Evolutionary conservation across 805 yeast species (phyloP), one percentile per base, ranked within the genome.

Genomic region (Saccharomycopsis capsularis): DNA sequence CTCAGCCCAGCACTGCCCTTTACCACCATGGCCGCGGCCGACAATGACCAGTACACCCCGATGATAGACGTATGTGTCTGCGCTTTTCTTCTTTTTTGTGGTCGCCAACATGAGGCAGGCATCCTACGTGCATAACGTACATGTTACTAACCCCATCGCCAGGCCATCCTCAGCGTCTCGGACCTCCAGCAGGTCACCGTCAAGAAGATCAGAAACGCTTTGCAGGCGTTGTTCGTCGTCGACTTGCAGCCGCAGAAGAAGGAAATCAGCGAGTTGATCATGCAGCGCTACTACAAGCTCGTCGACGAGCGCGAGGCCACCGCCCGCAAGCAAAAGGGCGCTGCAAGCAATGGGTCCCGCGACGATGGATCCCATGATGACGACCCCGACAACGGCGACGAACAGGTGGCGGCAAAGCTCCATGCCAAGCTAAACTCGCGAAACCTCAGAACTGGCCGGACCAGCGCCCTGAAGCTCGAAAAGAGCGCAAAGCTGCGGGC

Each of bases 101-200:
- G 5, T 13, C 38, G 19, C 19, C 38, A 11, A 9, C 19, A n/a
- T 13, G 13, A 27, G 11, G 7, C 32, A 27, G 7, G 13, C 32
- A 7, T 7, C 32, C 32, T 7, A 27, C 13, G 13, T 4, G 15
- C 22, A 18, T 39, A 40, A 25, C 46, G 27, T 7, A 18, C 29
- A 2, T 3, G n/a, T 32, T 21, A 44, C 56, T 51, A 47, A 50
- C 52, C 27, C 16, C 2, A 13, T n/a, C 3, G 13, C 4, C 39
- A 79, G 85, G 88, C 95, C 1, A 84, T 86, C 9, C 64, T 86
- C 34, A 68, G 81, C 44, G 89, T 78, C 4, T 78, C 90, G 1
- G 83, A 85, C 57, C 69, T 84, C 29, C 82, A 81, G 52, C 71
- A 75, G 52, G 78, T 85, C 15, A 78, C 90, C 0, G 88, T 84